Base-by-base conservation (phyloP, 1,139 yeast genomes). In the Spathaspora sp. region DNA sequence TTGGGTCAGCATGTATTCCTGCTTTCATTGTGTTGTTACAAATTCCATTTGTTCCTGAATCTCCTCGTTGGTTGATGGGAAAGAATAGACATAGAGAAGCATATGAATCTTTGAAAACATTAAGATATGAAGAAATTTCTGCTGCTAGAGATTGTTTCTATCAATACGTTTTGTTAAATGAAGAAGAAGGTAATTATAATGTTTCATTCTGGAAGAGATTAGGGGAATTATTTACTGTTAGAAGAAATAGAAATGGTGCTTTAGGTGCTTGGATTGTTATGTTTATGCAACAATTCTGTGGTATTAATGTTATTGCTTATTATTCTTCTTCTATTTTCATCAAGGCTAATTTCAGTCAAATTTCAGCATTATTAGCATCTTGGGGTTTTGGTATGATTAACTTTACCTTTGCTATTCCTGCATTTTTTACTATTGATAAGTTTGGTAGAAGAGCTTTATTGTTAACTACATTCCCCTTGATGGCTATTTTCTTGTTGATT, bases 271-370 rank as follows among this genome's bases (percentile, higher is more conserved):
- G 86, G 79, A 76, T 88, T 51, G 88, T 84, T 51, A 89, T 89
- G 83, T 86, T 88, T 61, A 86, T 86, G 89, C 96, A 89, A 70
- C 96, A 89, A 64, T 86, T 89, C 71, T 89, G 96, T 68, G 96
- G 96, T 59, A 84, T 89, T 61, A 89, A 89, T 59, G 95, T 88
- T 45, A 88, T 89, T 67, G 95, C 96, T 16, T 85, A 86, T 65
- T 86, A 85, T 63, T 82, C 89, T 0, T 82, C 90, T 0, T 75
- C 86, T 10, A 88, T 89, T 51, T 89, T 89, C 65, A 67, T 77
- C 39, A 76, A 83, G 44, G 82, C 91, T 20, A 84, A 86, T 34
- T 85, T 85, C 63, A 66, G 80, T 26, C 80, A 76, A 49, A 72
- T 80, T 45, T 72, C 78, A 49, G 83, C 96, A 0, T 67, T 89